These are phyloP conservation scores for Teratosphaeria destructans DNA, from an alignment of 2,329 filamentous ascomycete species.

Conservation along the genomic window DNA sequence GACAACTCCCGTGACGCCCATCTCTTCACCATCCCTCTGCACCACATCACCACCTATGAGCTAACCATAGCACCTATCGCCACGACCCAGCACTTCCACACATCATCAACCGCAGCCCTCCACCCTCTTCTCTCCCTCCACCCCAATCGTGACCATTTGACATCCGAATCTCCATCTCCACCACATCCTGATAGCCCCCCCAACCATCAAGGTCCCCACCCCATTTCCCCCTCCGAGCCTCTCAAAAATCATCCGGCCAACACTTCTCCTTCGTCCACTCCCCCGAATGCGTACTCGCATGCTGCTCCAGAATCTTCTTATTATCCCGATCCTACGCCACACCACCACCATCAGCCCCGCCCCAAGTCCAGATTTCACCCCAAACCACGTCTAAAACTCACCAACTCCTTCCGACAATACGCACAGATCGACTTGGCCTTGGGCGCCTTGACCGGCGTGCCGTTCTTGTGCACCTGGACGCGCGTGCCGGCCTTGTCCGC, in stretches of 20 bases:
- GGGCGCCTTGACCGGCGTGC: slow-evolving; percentile 41
- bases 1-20: too few species aligned
- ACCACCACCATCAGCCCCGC: slow-evolving; percentile 6
- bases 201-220: background rate
- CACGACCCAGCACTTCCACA: too few species aligned
- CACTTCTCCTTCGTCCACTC: slow-evolving; percentile 51
- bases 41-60: too few species aligned
- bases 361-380: background rate
- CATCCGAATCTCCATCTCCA: too few species aligned
- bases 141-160: too few species aligned
- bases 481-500: slow-evolving; percentile 46
- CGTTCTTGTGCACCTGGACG: slow-evolving; percentile 43
- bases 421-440: slow-evolving; percentile 40
- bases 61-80: too few species aligned
- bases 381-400: background rate
- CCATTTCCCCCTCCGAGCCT: background rate
- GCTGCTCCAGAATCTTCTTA: slow-evolving; percentile 44
- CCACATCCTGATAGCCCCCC: too few species aligned
- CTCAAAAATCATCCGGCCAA: slow-evolving; percentile 42
- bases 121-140: too few species aligned
- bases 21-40: too few species aligned
- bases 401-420: slow-evolving; percentile 22
- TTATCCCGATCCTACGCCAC: slow-evolving; percentile 29
- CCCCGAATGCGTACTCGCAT: slow-evolving; percentile 42
- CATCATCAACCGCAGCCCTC: too few species aligned